Percentiles rank a stretch among this genome's conserved stretches.
Conservation (phyloP, 2,329 filamentous ascomycete species). For the Geosmithia flava region DNA sequence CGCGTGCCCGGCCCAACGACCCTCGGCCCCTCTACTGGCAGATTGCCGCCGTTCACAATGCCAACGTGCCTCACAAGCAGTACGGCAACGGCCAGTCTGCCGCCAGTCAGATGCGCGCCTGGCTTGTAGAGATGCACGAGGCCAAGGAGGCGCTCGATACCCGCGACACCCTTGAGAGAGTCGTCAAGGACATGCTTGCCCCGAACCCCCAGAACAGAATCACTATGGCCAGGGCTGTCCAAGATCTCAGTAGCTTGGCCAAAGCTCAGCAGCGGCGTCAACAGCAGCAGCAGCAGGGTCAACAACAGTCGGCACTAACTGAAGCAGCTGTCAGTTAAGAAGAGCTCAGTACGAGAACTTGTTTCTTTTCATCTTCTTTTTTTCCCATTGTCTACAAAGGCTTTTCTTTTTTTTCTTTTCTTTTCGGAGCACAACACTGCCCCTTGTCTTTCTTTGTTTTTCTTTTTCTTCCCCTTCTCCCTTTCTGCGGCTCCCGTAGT, state of each 20-base stretch:
- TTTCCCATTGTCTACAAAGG: neutral
- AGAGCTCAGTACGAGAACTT: neutral
- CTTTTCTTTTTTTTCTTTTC: no score
- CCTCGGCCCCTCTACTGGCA: conserved; percentile 42
- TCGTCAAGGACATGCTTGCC: conserved; percentile 41
- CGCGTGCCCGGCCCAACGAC: conserved; percentile 32
- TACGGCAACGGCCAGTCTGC: conserved; percentile 26
- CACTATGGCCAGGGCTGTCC: conserved; percentile 24
- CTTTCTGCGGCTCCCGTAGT: no score
- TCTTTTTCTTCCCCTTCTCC: no score
- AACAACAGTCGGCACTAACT: neutral
- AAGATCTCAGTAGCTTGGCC: neutral
- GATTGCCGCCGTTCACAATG: conserved; percentile 42
- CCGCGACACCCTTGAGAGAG: conserved; percentile 34
- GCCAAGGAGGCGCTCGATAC: conserved; percentile 30
- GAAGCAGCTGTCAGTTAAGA: neutral
- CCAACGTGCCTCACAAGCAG: conserved; percentile 15
- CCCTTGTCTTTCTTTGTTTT: no score
- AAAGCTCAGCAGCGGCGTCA: neutral
- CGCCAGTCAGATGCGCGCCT: conserved; percentile 40
- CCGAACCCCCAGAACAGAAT: conserved; percentile 38
- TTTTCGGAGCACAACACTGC: no score
- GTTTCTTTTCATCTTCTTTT: neutral
- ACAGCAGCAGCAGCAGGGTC: neutral
- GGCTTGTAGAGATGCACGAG: conserved; percentile 40